Evolutionary conservation across 2,329 filamentous ascomycete species (phyloP), one percentile per base, ranked within the genome.

Genomic region (Magnaporthales sp.): DNA sequence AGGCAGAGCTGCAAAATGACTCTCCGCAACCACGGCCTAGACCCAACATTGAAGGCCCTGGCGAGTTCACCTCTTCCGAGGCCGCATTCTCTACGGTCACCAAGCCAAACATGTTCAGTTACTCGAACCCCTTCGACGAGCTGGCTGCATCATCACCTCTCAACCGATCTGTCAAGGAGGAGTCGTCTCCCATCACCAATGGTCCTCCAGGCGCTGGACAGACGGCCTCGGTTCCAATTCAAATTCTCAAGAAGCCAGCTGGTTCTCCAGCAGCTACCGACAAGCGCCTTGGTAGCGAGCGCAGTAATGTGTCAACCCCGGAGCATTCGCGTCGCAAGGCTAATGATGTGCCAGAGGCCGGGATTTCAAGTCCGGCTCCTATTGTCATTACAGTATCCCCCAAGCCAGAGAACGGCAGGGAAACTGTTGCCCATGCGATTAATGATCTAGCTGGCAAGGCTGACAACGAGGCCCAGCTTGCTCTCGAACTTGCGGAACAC

Each of bases 361-460:
- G 46, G 8, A 27, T 51, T 22, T 10, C 24, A n/a, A 64, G 31
- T 6, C 62, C 32, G n/a, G 62, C 62, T 8, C 62, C 62, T 6
- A 24, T 64, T 4, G 62, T 64, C 24, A 46, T 64, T 38, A 64
- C 62, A 26, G 62, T 64, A 19, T 64, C 66, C n/a, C 60, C 68
- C 32, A 66, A 66, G 15, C 68, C 69, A 3, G 68, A 68, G 62
- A 62, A 62, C 3, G 58, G 51, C 56, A 62, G 67, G 13, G 89
- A 92, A 76, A 90, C 88, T 64, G 90, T 95, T 31, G 83, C 89
- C 24, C 86, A 91, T 67, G 88, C 90, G 29, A 81, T 93, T 56
- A 84, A 81, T 70, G 88, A 87, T 58, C 80, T 93, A 69, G 90
- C 89, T 60, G 75, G 76, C 64, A 78, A 80, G 70, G 82, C 77